Percentiles rank a stretch among this genome's conserved stretches.
Conservation (phyloP, 345 rosid genomes). For the Rhodomyrtus tomentosa region DNA sequence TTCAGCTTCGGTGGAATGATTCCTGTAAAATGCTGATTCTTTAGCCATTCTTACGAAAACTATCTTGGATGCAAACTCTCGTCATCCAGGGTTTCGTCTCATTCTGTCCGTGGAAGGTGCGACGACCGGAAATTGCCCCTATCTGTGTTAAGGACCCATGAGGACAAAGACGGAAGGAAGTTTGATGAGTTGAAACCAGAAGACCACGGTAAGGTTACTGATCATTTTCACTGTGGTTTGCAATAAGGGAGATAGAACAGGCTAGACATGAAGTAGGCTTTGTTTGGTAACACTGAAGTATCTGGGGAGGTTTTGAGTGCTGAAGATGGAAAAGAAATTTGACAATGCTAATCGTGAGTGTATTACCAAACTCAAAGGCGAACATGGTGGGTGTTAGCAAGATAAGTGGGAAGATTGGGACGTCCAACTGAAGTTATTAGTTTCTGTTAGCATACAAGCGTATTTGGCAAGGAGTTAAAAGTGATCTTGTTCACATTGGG, state of each 20-base stretch:
- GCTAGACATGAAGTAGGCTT: background rate
- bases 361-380: background rate
- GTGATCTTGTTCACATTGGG: background rate
- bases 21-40: constrained; percentile 59
- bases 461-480: background rate
- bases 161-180: background rate
- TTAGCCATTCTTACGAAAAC: constrained; percentile 54
- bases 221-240: background rate
- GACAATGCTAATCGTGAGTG: background rate
- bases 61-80: constrained; percentile 61
- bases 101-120: constrained; percentile 54
- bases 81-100: constrained; percentile 38
- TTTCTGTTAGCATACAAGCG: background rate
- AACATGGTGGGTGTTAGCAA: background rate
- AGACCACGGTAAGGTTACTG: background rate
- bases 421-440: background rate
- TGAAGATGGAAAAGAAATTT: background rate
- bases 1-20: constrained; percentile 48
- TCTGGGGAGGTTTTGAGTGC: background rate
- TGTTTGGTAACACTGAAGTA: background rate
- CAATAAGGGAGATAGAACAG: background rate
- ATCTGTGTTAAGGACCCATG: constrained; percentile 68
- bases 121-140: constrained; percentile 70
- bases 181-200: background rate
- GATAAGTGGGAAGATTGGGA: background rate